phyloP scores from a whole-genome alignment of 2,329 filamentous ascomycete genomes.

The Calonectria hongkongensis region DNA sequence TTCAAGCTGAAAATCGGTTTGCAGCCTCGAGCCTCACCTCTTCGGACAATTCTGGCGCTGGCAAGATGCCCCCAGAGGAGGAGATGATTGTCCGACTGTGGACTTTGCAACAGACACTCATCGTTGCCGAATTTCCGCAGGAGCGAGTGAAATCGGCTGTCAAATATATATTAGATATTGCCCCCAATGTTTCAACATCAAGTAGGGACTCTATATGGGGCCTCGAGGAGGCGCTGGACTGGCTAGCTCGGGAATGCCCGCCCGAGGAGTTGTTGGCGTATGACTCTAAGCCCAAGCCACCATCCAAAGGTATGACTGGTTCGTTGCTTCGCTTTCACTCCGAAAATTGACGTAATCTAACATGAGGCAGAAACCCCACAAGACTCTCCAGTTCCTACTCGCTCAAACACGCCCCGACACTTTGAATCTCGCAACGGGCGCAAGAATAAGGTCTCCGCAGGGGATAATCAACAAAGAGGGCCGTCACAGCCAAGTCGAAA shows the following conservation, averaged over 20 bases:
- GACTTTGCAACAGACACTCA: conserved; percentile 85
- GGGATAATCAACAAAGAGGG: conserved; percentile 52
- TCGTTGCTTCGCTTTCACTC: conserved; percentile 14
- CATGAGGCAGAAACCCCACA: conserved; percentile 65
- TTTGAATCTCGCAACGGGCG: conserved; percentile 51
- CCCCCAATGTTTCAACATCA: conserved; percentile 74
- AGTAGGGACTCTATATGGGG: conserved; percentile 86
- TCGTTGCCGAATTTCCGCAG: conserved; percentile 80
- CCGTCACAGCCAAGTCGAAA: conserved; percentile 62
- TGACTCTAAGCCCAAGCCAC: conserved; percentile 65
- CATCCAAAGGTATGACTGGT: conserved; percentile 61
- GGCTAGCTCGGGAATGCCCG: conserved; percentile 87
- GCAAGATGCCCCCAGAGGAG: conserved; percentile 81
- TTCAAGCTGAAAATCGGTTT: conserved; percentile 79
- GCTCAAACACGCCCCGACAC: conserved; percentile 69
- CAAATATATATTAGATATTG: conserved; percentile 79
- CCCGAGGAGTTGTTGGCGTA: conserved; percentile 83
- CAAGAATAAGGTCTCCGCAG: conserved; percentile 59
- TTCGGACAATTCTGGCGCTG: conserved; percentile 65
- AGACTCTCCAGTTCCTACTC: conserved; percentile 70
- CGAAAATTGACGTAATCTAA: conserved; percentile 34
- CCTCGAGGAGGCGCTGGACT: conserved; percentile 90
- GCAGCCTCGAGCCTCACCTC: conserved; percentile 68
- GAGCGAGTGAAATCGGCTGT: conserved; percentile 78
- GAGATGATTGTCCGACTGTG: conserved; percentile 87